Evolutionary conservation across 768 basidiomycete genomes (phyloP).

Genomic region (Tulasnella sp.): DNA sequence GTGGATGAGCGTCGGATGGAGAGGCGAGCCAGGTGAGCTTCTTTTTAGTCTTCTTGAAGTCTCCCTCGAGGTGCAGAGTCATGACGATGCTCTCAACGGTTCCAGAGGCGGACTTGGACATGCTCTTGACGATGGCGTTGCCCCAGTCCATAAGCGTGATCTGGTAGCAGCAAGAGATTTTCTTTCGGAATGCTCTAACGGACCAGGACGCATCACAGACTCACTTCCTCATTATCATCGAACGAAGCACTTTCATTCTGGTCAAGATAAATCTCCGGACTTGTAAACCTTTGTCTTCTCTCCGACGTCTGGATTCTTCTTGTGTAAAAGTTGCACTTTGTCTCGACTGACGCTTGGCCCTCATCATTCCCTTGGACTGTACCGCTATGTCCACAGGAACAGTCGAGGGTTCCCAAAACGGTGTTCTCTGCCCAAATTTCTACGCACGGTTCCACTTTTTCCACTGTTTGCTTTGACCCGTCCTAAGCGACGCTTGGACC

Average conservation of each 20-base stretch:
- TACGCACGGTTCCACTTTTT: no score
- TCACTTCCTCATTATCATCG: conserved; percentile 86
- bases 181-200: not conserved
- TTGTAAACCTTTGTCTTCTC: conserved; percentile 81
- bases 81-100: conserved; percentile 55
- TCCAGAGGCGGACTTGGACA: conserved; percentile 42
- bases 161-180: conserved; percentile 34
- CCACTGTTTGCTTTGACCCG: no score
- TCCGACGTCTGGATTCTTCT: conserved; percentile 91
- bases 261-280: conserved; percentile 69
- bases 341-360: conserved; percentile 43
- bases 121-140: conserved; percentile 83
- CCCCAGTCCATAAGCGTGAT: conserved; percentile 99
- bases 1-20: conserved; percentile 36
- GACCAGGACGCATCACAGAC: conserved; percentile 9
- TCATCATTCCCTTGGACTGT: no score
- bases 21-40: conserved; percentile 94
- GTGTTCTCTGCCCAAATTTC: no score
- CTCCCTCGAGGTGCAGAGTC: conserved; percentile 85
- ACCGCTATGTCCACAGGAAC: no score
- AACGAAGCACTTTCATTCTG: conserved; percentile 89
- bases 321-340: conserved; percentile 78
- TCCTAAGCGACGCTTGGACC: no score
- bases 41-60: conserved; percentile 99
- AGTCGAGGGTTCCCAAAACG: no score